Base-by-base conservation (phyloP, 768 basidiomycete species). In the Lactarius tabidus region DNA sequence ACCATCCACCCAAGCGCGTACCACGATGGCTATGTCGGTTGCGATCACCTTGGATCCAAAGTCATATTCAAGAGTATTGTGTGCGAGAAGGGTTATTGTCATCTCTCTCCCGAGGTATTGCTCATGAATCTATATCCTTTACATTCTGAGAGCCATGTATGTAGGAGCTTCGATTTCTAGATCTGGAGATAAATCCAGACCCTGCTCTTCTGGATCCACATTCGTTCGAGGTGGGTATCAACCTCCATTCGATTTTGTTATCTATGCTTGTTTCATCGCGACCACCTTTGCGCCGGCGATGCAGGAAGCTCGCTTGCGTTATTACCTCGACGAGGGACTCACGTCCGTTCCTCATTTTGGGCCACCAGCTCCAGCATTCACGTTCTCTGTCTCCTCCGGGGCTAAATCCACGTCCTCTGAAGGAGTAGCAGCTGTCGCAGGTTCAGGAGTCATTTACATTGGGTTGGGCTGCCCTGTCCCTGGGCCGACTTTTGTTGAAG, bases 301-400 rank as follows among this genome's bases (percentile, higher is more conserved):
- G 10, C 35, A 62, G 62, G 62, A 62, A 33, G 26, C 33, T 10
- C 62, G 62, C 43, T 62, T 31, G 55, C 41, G 43, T 12, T 15
- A 57, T 29, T 62, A 62, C 55, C 18, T 57, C n/a, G 61, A 62
- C 17, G n/a, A 31, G n/a, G 54, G 61, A 5, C 54, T 28, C 31
- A 18, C 54, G 6, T 33, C 26, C 6, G 9, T 31, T n/a, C 53
- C 60, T 28, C 38, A 54, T 28, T 20, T 29, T 26, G 38, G 12
- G 2, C 28, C 38, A n/a, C 39, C 36, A 5, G 31, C 38, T 39
- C 56, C 23, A 17, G 56, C 20, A 4, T 9, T 3, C 26, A 1
- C 45, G 17, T 52, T 35, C 23, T 60, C 58, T 3, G 3, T 43
- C 43, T 20, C 20, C 2, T 20, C 41, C 8, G 5, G 18, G 18